Conservation (phyloP, 768 basidiomycete species). For the Fomitopsis pulvina region DNA sequence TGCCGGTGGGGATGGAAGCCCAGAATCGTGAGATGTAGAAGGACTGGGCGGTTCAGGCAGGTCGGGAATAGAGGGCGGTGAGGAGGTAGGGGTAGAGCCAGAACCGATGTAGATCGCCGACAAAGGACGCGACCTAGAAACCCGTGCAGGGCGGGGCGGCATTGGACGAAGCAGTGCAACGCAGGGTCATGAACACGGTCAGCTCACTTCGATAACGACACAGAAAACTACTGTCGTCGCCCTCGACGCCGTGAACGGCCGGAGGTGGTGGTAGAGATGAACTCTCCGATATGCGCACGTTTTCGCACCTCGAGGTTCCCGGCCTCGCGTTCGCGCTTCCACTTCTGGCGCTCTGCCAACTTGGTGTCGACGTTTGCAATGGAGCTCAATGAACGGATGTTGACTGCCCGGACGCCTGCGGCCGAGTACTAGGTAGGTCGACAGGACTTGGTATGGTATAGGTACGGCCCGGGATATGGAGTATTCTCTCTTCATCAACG, state of each 20-base stretch:
- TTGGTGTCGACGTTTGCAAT: too few species aligned
- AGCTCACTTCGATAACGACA: conserved; percentile 12
- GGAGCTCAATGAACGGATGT: not conserved
- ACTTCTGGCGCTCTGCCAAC: not conserved
- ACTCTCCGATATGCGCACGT: conserved; percentile 16
- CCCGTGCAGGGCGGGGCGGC: conserved; percentile 41
- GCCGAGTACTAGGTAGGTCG: not conserved
- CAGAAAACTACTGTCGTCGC: conserved; percentile 15
- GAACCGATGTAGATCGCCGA: conserved; percentile 56
- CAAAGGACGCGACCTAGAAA: conserved; percentile 45
- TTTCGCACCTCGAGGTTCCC: conserved; percentile 16
- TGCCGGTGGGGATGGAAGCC: conserved; percentile 77
- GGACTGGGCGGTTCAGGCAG: conserved; percentile 71
- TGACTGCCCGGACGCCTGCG: not conserved
- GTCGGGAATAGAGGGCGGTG: conserved; percentile 49
- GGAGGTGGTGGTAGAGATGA: conserved; percentile 13
- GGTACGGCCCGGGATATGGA: not conserved
- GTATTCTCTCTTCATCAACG: too few species aligned
- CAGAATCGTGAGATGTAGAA: conserved; percentile 43
- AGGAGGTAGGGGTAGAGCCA: conserved; percentile 27
- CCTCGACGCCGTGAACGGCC: conserved; percentile 18
- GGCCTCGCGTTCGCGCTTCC: conserved; percentile 3
- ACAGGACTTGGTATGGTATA: not conserved
- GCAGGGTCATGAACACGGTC: conserved; percentile 14
- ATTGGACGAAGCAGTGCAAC: conserved; percentile 27